Conservation (phyloP, 257 asterid genomes). For the Rauvolfia tetraphylla region DNA sequence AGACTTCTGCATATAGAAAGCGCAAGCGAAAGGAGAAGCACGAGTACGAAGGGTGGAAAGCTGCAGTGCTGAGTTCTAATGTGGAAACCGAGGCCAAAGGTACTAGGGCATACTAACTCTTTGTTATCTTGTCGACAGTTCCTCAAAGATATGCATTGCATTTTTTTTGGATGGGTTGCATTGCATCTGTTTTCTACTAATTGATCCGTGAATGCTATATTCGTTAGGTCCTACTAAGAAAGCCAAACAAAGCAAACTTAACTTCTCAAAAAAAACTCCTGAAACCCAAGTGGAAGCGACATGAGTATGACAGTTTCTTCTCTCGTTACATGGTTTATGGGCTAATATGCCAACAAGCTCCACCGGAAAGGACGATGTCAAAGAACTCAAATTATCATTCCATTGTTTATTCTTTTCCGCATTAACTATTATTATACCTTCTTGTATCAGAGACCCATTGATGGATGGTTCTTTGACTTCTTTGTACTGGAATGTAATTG, state of each 20-base stretch:
- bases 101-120: conserved; percentile 10
- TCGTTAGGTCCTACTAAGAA: conserved; percentile 49
- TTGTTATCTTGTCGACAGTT: neutral
- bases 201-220: conserved; percentile 8
- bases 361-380: conserved; percentile 9
- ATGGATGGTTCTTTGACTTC: neutral
- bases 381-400: neutral
- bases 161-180: conserved; percentile 2
- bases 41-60: conserved; percentile 68
- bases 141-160: neutral
- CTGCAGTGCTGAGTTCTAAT: conserved; percentile 62
- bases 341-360: conserved; percentile 12
- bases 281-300: conserved; percentile 47
- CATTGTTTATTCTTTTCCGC: neutral
- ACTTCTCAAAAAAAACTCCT: conserved; percentile 52
- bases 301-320: conserved; percentile 16
- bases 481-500: neutral
- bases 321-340: neutral
- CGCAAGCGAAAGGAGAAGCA: conserved; percentile 53
- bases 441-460: neutral
- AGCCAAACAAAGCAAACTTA: conserved; percentile 63
- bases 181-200: conserved; percentile 9
- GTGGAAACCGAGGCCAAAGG: conserved; percentile 48
- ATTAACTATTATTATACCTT: neutral
- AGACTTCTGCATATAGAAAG: conserved; percentile 77